Base-by-base conservation (phyloP, 768 basidiomycete species). In the Tylopilus intermedius region DNA sequence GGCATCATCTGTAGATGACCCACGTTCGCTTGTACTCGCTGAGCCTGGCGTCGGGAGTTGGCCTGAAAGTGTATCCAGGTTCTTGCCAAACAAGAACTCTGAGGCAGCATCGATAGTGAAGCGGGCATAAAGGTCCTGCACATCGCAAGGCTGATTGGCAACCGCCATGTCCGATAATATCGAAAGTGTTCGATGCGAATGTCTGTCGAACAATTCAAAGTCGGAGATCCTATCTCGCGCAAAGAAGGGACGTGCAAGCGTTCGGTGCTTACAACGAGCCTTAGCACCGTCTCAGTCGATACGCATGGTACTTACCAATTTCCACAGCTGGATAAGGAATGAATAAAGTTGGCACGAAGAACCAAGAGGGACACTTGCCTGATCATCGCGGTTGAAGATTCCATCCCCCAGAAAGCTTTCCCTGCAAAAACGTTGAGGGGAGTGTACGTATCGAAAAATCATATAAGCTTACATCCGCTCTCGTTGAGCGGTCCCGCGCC, bases 361-460 rank as follows among this genome's bases (percentile, higher is more conserved):
- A 46, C 21, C 14, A 15, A 41, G 24, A 45, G 24, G 15, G 40
- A 18, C 43, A 56, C 73, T 68, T 62, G 81, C 82, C 68, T 83
- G 79, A 59, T 84, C 86, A 64, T 88, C 87, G 14, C 86, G 77
- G 57, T 88, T 88, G 67, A 90, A 90, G 37, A 90, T 88, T 2
- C 87, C 86, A 56, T 79, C 73, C 4, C 88, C 88, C n/a, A 89
- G 72, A 63, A 87, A 83, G 43, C 35, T 63, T 53, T 76, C 74
- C 58, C 74, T 75, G 57, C 0, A 30, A 50, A 21, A 50, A 1
- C 13, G 38, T 62, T 65, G 49, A 62, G 62, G 26, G 46, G 56
- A 21, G 24, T 13, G 42, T 22, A 8, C 35, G 38, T 8, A n/a
- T 27, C 13, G n/a, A 29, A 44, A 39, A 13, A 27, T 43, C 1